These are phyloP conservation scores for Skeletonema potamos DNA, from an alignment of 108 stramenopile species.

Conservation along the genomic window DNA sequence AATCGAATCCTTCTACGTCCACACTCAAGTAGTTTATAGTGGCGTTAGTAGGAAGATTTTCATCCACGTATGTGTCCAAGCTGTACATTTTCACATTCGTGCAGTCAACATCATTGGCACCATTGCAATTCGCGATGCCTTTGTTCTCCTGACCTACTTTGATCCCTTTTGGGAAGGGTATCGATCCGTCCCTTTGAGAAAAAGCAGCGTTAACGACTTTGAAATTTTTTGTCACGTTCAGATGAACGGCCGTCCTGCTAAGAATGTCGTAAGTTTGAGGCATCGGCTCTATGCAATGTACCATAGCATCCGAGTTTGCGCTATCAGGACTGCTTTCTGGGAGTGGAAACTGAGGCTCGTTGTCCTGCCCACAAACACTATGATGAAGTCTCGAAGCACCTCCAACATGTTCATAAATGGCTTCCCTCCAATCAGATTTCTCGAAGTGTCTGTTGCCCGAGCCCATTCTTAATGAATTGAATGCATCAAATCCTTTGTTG, in stretches of 20 bases:
- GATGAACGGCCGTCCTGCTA: neutral
- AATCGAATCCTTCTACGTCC: slow-evolving; percentile 37
- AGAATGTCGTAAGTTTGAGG: slow-evolving; percentile 32
- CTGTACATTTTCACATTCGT: slow-evolving; percentile 30
- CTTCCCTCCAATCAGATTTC: slow-evolving; percentile 44
- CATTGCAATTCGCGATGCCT: slow-evolving; percentile 25
- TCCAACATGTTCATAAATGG: slow-evolving; percentile 9
- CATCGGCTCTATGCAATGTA: slow-evolving; percentile 69
- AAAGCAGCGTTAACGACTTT: slow-evolving; percentile 49
- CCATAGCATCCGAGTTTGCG: too few relatives aligned
- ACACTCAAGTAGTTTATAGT: slow-evolving; percentile 21
- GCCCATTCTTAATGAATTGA: slow-evolving; percentile 58
- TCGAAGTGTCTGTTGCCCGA: slow-evolving; percentile 35
- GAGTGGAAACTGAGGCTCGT: slow-evolving; percentile 8
- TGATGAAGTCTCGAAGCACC: neutral
- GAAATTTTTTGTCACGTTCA: slow-evolving; percentile 28
- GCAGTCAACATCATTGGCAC: slow-evolving; percentile 13
- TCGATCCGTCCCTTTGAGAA: slow-evolving; percentile 16
- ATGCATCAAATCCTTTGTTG: slow-evolving; percentile 75
- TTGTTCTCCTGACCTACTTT: slow-evolving; percentile 35
- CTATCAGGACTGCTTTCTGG: neutral
- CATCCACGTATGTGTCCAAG: slow-evolving; percentile 24
- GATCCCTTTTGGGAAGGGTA: slow-evolving; percentile 26
- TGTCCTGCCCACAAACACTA: slow-evolving; percentile 33
- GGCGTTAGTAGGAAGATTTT: slow-evolving; percentile 3